Base-by-base conservation (phyloP, 2,329 filamentous ascomycete genomes). In the Calonectria pseudoreteaudii region DNA sequence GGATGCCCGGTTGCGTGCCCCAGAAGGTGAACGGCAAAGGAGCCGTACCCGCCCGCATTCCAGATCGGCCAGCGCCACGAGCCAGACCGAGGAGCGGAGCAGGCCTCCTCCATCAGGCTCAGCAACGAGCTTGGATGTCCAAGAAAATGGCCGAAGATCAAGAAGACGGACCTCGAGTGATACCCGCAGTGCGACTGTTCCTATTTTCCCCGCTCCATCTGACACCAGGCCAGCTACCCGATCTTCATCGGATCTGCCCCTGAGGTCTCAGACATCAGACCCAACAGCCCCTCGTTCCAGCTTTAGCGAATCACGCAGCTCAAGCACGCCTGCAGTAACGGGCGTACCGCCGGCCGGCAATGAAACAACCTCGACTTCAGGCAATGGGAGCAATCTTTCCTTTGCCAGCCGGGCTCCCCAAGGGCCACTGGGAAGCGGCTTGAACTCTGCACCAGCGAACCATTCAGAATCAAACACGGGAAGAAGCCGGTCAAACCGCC, bases 191-290 rank as follows among this genome's bases (percentile, higher is more conserved):
- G 85, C 88, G 9, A 92, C 90, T 8, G 83, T 88, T 3, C 88
- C 90, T 3, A 78, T 85, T 23, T 84, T 85, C 66, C 82, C 85
- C 20, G 82, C 86, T 2, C 81, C 86, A 50, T 80, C 86, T 34
- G 86, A 89, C 16, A 80, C 85, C 31, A 85, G 87, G 66, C 88
- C 89, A 52, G 89, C 90, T 16, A 87, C 90, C 28, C 89, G 90
- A 28, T 94, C 94, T 23, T 90, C 92, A 60, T 93, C 91, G 2
- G 93, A 95, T 80, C 85, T 95, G 11, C 84, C 85, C 3, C 75
- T 87, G 7, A 86, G 87, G 52, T 82, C 87, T 9, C 85, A 85
- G 28, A 83, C 83, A 11, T 80, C 84, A 18, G 87, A 87, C 30
- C 77, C 84, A 6, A 78, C 82, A 2, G 76, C 81, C 7, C 82